Conservation (phyloP, 805 yeast species). For the Debaryomyces maramus region DNA sequence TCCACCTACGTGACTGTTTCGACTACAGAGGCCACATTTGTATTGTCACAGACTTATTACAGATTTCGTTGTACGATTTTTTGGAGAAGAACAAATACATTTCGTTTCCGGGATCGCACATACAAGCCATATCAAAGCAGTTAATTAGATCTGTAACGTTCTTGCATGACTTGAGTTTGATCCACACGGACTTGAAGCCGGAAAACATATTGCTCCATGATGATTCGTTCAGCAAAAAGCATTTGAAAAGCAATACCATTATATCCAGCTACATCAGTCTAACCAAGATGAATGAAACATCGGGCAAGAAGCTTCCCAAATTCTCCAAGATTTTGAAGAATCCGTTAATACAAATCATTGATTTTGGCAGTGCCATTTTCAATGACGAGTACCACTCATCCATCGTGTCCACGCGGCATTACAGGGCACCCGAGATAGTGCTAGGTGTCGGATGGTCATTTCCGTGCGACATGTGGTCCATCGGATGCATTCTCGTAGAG, state of each 20-base stretch:
- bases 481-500: conserved; percentile 92
- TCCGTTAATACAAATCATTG: conserved; percentile 86
- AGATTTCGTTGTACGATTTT: conserved; percentile 86
- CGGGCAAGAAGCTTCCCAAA: conserved; percentile 29
- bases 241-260: conserved; percentile 32
- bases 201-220: conserved; percentile 80
- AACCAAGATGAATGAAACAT: conserved; percentile 13
- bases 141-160: conserved; percentile 81
- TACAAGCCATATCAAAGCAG: conserved; percentile 86
- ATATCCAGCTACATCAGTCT: conserved; percentile 32
- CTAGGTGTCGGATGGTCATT: conserved; percentile 95
- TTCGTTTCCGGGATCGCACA: conserved; percentile 93
- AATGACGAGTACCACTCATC: conserved; percentile 91
- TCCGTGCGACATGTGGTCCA: conserved; percentile 96
- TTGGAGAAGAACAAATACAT: conserved; percentile 78
- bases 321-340: conserved; percentile 56
- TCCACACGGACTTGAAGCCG: conserved; percentile 96
- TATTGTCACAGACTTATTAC: conserved; percentile 84
- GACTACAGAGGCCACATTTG: conserved; percentile 94
- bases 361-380: conserved; percentile 96
- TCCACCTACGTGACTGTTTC: conserved; percentile 83
- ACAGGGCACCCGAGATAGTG: conserved; percentile 95
- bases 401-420: conserved; percentile 92
- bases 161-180: conserved; percentile 82
- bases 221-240: conserved; percentile 44